phyloP scores from a whole-genome alignment of 2,329 filamentous ascomycete species.

The Zymoseptoria tritici region DNA sequence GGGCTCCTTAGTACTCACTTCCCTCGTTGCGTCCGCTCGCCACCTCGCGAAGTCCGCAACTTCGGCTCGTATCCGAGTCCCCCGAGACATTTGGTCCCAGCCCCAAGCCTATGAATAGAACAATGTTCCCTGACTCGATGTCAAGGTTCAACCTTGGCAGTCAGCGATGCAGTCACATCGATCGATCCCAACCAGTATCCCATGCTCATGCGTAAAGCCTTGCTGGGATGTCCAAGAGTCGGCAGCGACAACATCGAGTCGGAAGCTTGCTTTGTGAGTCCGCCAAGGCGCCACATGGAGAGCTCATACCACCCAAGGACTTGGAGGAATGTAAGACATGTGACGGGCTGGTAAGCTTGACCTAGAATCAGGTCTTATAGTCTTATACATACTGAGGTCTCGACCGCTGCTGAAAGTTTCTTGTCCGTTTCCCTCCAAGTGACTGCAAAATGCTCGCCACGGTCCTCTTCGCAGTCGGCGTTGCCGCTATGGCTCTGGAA shows the following conservation, averaged over 20 bases:
- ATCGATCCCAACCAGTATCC: not conserved
- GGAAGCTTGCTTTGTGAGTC: not conserved
- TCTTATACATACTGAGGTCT: not conserved
- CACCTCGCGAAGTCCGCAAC: no score
- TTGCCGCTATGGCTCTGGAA: not conserved
- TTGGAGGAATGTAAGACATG: not conserved
- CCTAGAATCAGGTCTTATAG: not conserved
- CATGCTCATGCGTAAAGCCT: not conserved
- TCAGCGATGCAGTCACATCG: not conserved
- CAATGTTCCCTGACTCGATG: not conserved
- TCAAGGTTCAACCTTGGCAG: not conserved
- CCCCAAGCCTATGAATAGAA: no score
- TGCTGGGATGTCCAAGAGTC: not conserved
- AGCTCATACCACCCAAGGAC: not conserved
- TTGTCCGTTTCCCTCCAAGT: not conserved
- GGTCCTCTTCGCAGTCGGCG: not conserved
- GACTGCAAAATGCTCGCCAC: not conserved
- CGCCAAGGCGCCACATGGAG: not conserved
- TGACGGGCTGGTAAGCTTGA: not conserved
- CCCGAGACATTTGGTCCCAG: no score
- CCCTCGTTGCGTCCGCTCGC: no score
- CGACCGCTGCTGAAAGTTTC: no score
- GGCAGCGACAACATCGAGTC: not conserved
- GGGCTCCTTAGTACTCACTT: no score
- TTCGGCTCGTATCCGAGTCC: no score